Conservation (phyloP, 2,329 filamentous ascomycete species). For the Gremmenia infestans region DNA sequence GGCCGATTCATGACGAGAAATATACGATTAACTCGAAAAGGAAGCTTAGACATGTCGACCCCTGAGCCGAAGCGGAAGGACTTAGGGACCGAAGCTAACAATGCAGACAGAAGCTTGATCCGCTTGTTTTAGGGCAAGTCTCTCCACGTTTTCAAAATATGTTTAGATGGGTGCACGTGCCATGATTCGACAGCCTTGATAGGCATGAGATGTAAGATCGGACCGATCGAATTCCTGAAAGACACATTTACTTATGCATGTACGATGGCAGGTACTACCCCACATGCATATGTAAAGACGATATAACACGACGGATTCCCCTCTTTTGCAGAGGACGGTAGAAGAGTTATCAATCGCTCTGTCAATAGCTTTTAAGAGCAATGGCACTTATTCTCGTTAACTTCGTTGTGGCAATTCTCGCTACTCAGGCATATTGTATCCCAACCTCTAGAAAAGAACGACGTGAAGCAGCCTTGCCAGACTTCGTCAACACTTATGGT, state of each 20-base stretch:
- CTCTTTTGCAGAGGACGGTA: background rate
- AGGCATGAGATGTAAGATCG: background rate
- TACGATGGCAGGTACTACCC: background rate
- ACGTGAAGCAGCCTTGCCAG: background rate
- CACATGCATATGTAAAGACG: background rate
- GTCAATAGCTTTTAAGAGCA: background rate
- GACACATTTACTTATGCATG: background rate
- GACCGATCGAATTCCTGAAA: background rate
- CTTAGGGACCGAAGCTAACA: too few relatives aligned
- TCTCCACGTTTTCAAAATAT: too few relatives aligned
- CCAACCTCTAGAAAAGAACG: background rate
- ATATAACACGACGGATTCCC: background rate
- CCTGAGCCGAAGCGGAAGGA: too few relatives aligned
- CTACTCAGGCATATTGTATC: background rate
- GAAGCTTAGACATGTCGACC: too few relatives aligned
- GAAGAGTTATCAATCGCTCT: background rate
- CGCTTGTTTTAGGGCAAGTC: too few relatives aligned
- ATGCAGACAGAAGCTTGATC: too few relatives aligned
- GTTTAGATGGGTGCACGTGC: too few relatives aligned
- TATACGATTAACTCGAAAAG: too few relatives aligned
- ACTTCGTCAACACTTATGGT: conserved; percentile 2
- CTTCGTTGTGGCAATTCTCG: background rate
- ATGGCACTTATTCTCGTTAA: background rate
- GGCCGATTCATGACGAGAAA: too few relatives aligned
- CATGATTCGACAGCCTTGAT: background rate